Conservation (phyloP, 2,329 filamentous ascomycete genomes). For the Pseudocercospora vitis region DNA sequence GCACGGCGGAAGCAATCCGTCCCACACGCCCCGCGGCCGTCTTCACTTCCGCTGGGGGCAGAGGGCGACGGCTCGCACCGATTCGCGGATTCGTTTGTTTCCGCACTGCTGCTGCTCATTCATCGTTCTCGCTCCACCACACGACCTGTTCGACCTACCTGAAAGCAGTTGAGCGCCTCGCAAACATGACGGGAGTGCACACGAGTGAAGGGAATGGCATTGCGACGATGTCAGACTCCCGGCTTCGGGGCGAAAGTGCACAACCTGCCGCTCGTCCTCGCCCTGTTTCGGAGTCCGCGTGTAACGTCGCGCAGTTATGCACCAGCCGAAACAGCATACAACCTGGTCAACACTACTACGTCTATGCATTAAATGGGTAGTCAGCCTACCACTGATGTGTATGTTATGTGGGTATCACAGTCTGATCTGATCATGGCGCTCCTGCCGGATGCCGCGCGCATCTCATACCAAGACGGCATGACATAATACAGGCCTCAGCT, state of each 20-base stretch:
- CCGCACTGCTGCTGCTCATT: neutral
- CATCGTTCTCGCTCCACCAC: neutral
- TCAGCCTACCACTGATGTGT: too few species aligned
- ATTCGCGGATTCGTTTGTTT: neutral
- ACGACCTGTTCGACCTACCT: too few species aligned
- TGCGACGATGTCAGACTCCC: neutral
- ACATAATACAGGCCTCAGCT: too few species aligned
- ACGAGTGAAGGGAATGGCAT: neutral
- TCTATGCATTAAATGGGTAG: too few species aligned
- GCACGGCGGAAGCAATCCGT: constrained; percentile 3
- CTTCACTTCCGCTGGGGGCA: neutral
- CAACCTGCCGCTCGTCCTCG: neutral
- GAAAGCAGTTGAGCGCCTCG: too few species aligned
- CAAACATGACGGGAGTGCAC: too few species aligned
- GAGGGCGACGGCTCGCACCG: neutral
- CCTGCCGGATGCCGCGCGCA: neutral
- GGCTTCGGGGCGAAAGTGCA: neutral
- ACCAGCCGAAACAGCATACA: too few species aligned
- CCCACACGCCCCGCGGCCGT: neutral
- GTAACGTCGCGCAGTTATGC: neutral
- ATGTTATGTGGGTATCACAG: neutral
- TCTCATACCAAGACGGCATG: too few species aligned
- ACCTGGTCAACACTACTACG: too few species aligned
- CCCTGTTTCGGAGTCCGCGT: neutral
- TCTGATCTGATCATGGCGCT: neutral